Conservation (phyloP, 148 eudicot genomes). For the Rhododendron griersonianum region DNA sequence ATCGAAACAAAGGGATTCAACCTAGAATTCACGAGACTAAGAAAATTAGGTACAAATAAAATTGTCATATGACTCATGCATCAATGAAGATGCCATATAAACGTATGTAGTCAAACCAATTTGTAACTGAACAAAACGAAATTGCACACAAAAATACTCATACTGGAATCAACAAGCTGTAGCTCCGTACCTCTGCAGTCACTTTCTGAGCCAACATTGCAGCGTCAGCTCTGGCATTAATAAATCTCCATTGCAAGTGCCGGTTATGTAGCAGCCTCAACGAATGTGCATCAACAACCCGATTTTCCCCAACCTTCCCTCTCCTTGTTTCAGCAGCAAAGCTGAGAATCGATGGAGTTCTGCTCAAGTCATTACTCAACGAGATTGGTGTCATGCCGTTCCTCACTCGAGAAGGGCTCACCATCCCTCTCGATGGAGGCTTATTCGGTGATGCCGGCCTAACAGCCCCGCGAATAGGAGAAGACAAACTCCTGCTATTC, state of each 20-base stretch:
- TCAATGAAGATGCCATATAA: background rate
- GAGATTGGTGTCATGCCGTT: slow-evolving; percentile 22
- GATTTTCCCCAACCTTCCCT: slow-evolving; percentile 62
- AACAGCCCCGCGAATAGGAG: slow-evolving; percentile 57
- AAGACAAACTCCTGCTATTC: slow-evolving; percentile 38
- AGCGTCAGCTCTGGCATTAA: slow-evolving; percentile 67
- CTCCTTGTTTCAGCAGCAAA: slow-evolving; percentile 56
- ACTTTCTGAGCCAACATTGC: slow-evolving; percentile 42
- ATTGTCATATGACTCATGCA: background rate
- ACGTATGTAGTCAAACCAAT: background rate
- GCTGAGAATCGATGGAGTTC: slow-evolving; percentile 53
- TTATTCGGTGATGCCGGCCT: slow-evolving; percentile 30
- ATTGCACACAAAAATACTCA: background rate
- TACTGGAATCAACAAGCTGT: slow-evolving; percentile 7
- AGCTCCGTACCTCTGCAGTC: slow-evolving; percentile 88
- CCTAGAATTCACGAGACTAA: background rate
- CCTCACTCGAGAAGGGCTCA: slow-evolving; percentile 58
- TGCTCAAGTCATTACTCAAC: slow-evolving; percentile 17
- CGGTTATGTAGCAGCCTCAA: slow-evolving; percentile 64
- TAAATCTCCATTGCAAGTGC: slow-evolving; percentile 82
- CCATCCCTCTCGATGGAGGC: slow-evolving; percentile 38
- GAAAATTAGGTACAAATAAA: background rate
- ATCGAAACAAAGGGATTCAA: background rate
- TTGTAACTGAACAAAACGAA: background rate
- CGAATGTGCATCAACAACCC: slow-evolving; percentile 62